Percentiles rank a stretch among this genome's conserved stretches.
Conservation (phyloP, 768 basidiomycete species). For the Chalciporus sphaerocephalus region DNA sequence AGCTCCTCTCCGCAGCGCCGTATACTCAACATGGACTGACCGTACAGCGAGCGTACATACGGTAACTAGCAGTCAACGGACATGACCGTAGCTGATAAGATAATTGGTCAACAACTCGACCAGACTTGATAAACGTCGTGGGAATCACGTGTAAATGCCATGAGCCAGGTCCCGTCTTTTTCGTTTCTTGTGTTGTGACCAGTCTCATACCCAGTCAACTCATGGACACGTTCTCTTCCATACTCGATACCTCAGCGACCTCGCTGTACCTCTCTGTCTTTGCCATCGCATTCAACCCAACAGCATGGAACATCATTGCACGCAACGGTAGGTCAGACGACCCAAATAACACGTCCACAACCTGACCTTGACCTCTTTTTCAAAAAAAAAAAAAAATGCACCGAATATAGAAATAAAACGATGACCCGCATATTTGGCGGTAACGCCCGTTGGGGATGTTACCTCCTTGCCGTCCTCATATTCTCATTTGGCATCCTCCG, state of each 20-base stretch:
- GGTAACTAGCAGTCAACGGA: not conserved
- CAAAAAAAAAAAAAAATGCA: too few relatives aligned
- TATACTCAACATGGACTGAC: too few relatives aligned
- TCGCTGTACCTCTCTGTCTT: constrained; percentile 65
- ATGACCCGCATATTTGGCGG: constrained; percentile 82
- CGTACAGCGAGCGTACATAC: too few relatives aligned
- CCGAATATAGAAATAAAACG: constrained; percentile 79
- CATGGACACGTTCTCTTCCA: constrained; percentile 28
- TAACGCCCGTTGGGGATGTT: constrained; percentile 71
- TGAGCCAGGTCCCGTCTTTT: too few relatives aligned
- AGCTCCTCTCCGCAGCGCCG: too few relatives aligned
- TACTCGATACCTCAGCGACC: constrained; percentile 57
- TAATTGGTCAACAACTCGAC: too few relatives aligned
- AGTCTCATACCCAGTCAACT: not conserved
- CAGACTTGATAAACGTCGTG: constrained; percentile 2
- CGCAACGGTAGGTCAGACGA: constrained; percentile 64
- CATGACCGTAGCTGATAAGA: too few relatives aligned
- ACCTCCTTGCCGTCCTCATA: constrained; percentile 80
- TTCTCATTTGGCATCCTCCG: constrained; percentile 83
- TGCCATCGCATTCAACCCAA: constrained; percentile 84
- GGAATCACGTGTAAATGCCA: constrained; percentile 5
- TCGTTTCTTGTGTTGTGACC: not conserved
- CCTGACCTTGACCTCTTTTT: too few relatives aligned
- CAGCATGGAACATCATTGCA: constrained; percentile 94
- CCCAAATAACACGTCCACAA: not conserved